These are phyloP conservation scores for Omphalotus guepiniiformis DNA, from an alignment of 768 basidiomycete genomes.

Conservation along the genomic window DNA sequence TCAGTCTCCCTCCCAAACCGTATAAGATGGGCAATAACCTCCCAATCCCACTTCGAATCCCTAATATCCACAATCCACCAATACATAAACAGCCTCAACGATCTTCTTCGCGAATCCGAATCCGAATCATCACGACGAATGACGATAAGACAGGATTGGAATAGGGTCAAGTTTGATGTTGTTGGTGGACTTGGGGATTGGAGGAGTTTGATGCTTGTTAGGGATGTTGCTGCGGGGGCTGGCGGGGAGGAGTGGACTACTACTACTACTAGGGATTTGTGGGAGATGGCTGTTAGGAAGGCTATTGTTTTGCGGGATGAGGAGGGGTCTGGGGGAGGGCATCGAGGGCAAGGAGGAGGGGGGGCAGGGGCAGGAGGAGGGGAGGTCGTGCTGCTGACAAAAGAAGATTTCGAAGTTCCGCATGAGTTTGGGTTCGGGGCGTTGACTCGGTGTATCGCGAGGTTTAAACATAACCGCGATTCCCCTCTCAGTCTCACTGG, in stretches of 20 bases:
- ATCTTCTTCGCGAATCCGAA: slow-evolving; percentile 10
- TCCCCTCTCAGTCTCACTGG: neutral
- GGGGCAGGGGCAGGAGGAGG: too few species aligned
- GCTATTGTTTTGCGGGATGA: neutral
- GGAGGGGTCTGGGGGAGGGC: too few species aligned
- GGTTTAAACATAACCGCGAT: neutral
- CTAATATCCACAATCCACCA: slow-evolving; percentile 6
- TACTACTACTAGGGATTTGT: neutral
- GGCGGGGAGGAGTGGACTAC: neutral
- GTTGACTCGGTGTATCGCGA: neutral
- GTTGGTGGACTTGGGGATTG: slow-evolving; percentile 2
- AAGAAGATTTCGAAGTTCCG: too few species aligned
- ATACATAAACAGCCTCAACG: slow-evolving; percentile 7
- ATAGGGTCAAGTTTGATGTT: slow-evolving; percentile 3
- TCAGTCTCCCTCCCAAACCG: slow-evolving; percentile 1
- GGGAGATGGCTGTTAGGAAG: neutral
- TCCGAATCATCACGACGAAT: too few species aligned
- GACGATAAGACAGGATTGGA: slow-evolving; percentile 3
- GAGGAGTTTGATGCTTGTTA: neutral
- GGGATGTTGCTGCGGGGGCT: neutral
- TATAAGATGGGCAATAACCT: slow-evolving; percentile 7
- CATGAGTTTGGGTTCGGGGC: too few species aligned
- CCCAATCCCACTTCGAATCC: slow-evolving; percentile 9
- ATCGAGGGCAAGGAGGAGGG: too few species aligned
- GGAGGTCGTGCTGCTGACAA: too few species aligned